Conservation (phyloP, 2,329 filamentous ascomycete species). For the Aspergillus costaricaensis region DNA sequence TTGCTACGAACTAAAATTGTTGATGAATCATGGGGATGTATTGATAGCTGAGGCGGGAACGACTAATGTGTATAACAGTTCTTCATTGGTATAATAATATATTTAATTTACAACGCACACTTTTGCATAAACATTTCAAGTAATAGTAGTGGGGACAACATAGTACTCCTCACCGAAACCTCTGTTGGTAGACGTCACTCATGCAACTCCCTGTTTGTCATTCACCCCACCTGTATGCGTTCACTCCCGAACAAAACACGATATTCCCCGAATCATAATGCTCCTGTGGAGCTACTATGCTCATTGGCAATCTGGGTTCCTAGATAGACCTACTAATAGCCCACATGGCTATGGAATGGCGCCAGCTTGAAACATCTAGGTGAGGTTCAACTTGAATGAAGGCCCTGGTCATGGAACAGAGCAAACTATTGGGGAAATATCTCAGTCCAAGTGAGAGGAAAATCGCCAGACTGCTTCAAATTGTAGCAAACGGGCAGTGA, state of each 20-base stretch:
- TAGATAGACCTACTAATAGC: too few relatives aligned
- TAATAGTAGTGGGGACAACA: background rate
- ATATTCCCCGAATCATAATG: too few relatives aligned
- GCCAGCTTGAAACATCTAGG: too few relatives aligned
- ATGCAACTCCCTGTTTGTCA: constrained; percentile 2
- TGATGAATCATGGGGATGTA: background rate
- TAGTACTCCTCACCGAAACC: background rate
- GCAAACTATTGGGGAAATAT: too few relatives aligned
- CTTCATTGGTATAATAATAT: background rate
- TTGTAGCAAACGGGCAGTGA: background rate
- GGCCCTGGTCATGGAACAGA: too few relatives aligned
- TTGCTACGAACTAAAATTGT: constrained; percentile 11
- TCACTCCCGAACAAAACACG: background rate
- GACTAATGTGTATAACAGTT: background rate
- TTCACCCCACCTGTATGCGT: background rate
- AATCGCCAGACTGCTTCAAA: too few relatives aligned
- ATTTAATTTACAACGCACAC: background rate
- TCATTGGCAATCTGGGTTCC: too few relatives aligned
- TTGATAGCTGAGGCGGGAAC: background rate
- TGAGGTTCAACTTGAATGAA: too few relatives aligned
- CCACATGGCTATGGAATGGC: too few relatives aligned
- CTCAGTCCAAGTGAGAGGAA: too few relatives aligned
- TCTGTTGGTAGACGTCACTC: background rate
- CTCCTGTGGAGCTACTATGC: background rate
- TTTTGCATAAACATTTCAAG: background rate